Evolutionary conservation across 768 basidiomycete genomes (phyloP).

Genomic region (Tulasnella sp.): DNA sequence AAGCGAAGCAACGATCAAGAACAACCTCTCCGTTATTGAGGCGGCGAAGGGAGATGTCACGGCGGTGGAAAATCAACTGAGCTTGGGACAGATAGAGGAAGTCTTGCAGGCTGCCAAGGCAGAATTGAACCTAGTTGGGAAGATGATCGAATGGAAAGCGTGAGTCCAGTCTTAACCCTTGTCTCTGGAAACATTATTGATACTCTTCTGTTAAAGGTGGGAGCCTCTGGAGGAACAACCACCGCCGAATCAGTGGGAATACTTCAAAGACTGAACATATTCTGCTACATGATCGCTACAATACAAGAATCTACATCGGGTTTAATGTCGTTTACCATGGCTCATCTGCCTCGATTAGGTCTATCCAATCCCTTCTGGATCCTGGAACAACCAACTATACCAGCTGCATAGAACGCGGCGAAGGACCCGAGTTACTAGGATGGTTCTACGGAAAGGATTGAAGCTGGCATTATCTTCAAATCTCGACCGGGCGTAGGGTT

Average conservation of each 20-base stretch:
- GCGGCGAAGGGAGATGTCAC: conserved; percentile 51
- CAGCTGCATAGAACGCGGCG: too few species aligned
- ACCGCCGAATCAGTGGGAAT: conserved; percentile 79
- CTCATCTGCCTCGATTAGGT: too few species aligned
- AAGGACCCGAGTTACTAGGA: too few species aligned
- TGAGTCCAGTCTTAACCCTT: conserved; percentile 37
- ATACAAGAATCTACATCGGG: too few species aligned
- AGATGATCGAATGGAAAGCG: conserved; percentile 96
- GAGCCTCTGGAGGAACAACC: conserved; percentile 77
- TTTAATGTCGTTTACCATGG: too few species aligned
- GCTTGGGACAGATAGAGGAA: conserved; percentile 82
- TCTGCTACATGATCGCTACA: too few species aligned
- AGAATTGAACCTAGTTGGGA: conserved; percentile 62
- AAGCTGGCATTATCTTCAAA: too few species aligned
- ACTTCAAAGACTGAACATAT: conserved; percentile 30
- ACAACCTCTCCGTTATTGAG: conserved; percentile 65
- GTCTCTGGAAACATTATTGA: conserved; percentile 9
- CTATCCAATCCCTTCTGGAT: too few species aligned
- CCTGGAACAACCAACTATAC: too few species aligned
- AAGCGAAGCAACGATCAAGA: conserved; percentile 71
- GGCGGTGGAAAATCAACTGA: conserved; percentile 58
- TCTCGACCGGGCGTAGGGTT: too few species aligned
- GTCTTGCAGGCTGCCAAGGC: conserved; percentile 70
- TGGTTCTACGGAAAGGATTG: too few species aligned
- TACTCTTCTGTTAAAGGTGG: conserved; percentile 50